Conservation (phyloP, 2,329 filamentous ascomycete genomes). For the Rachicladosporium sp. region DNA sequence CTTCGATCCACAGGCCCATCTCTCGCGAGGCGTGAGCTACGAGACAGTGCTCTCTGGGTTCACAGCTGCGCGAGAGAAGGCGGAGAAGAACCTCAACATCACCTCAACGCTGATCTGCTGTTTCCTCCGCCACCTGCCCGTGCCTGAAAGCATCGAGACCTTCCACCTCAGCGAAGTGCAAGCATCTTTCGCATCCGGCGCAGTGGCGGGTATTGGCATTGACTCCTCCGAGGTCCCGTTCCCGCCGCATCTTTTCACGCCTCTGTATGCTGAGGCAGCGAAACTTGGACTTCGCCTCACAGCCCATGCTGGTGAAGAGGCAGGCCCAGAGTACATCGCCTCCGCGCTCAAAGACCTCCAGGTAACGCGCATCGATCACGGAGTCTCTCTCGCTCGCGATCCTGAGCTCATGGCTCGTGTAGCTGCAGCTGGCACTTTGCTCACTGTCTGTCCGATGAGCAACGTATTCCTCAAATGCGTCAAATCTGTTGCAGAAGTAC, state of each 20-base stretch:
- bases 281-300: conserved; percentile 48
- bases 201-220: conserved; percentile 52
- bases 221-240: conserved; percentile 45
- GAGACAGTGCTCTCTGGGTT: conserved; percentile 54
- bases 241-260: conserved; percentile 43
- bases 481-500: conserved; percentile 40
- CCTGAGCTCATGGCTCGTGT: conserved; percentile 45
- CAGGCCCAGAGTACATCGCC: conserved; percentile 52
- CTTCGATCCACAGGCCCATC: conserved; percentile 70
- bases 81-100: conserved; percentile 51
- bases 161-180: conserved; percentile 34
- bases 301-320: conserved; percentile 66
- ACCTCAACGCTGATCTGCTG: conserved; percentile 58
- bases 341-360: conserved; percentile 50
- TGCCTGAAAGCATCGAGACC: conserved; percentile 40
- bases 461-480: conserved; percentile 55
- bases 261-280: conserved; percentile 46
- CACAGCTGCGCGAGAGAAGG: conserved; percentile 45
- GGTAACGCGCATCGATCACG: conserved; percentile 62
- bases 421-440: conserved; percentile 43
- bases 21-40: conserved; percentile 49
- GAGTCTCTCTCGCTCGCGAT: conserved; percentile 53
- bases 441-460: conserved; percentile 62
- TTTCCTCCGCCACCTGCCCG: conserved; percentile 57
- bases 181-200: conserved; percentile 35